Conservation (phyloP, 2,329 filamentous ascomycete species). For the Chaetomium sp. region DNA sequence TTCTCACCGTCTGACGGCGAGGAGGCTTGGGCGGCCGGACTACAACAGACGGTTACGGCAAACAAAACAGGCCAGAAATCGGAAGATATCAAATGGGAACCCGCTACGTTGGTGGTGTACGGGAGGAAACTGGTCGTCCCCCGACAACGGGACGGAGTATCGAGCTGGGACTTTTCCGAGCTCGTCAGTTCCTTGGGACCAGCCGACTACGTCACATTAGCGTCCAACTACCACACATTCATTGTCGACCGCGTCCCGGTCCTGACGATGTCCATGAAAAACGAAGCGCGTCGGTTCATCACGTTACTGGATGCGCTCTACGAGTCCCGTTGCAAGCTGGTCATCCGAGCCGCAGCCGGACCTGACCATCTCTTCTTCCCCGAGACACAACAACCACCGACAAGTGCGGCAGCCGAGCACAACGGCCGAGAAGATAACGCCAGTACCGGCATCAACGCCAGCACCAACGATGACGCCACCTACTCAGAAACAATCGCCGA, state of each 20-base stretch:
- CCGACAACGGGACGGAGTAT: slow-evolving; percentile 48
- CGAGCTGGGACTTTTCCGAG: slow-evolving; percentile 61
- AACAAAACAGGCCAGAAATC: too few species aligned
- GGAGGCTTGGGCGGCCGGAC: slow-evolving; percentile 22
- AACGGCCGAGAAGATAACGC: too few species aligned
- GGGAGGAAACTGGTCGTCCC: slow-evolving; percentile 57
- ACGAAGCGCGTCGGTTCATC: slow-evolving; percentile 74
- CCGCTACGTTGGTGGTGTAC: slow-evolving; percentile 48
- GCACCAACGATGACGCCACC: slow-evolving; percentile 30
- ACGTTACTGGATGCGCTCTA: slow-evolving; percentile 75
- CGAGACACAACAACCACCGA: slow-evolving; percentile 35
- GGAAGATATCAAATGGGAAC: slow-evolving; percentile 31
- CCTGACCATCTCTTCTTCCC: slow-evolving; percentile 77
- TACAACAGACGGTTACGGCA: background rate
- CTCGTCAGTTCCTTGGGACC: slow-evolving; percentile 66
- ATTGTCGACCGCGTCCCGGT: slow-evolving; percentile 65
- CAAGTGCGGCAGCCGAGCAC: background rate
- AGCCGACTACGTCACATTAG: slow-evolving; percentile 76
- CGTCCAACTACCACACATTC: slow-evolving; percentile 72
- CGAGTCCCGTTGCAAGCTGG: slow-evolving; percentile 71
- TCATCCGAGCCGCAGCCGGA: slow-evolving; percentile 59
- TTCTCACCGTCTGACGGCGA: slow-evolving; percentile 22
- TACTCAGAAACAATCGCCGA: slow-evolving; percentile 44
- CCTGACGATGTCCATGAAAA: slow-evolving; percentile 63
- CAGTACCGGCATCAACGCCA: background rate